A percentile compares a stretch with the other conserved stretches of the same genome.
phyloP scores from a whole-genome alignment of 169 alveolate genomes.

The Eimeria acervulina region DNA sequence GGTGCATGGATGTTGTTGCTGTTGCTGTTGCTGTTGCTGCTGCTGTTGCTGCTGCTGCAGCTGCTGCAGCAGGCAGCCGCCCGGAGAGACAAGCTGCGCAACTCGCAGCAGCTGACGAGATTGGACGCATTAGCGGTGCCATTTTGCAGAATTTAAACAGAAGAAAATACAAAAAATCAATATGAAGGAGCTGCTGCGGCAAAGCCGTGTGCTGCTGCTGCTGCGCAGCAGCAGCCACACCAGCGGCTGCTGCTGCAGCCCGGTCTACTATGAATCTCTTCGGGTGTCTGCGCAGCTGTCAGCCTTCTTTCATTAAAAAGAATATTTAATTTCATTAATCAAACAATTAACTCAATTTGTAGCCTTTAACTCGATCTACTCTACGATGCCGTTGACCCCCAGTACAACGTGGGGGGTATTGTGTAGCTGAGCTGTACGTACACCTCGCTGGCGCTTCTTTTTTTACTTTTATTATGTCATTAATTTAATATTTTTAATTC shows the following conservation, averaged over 20 bases:
- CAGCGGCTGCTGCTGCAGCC: conserved; percentile 11
- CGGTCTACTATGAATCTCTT: not conserved
- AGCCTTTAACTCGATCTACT: too few relatives aligned
- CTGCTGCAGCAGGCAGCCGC: conserved; percentile 26
- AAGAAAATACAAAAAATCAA: not conserved
- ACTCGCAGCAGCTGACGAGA: conserved; percentile 15
- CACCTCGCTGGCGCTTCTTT: not conserved
- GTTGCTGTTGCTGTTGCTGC: conserved; percentile 52
- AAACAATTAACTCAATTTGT: too few relatives aligned
- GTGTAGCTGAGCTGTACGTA: not conserved
- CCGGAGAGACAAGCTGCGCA: conserved; percentile 7
- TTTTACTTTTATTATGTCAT: not conserved
- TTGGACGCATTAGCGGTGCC: not conserved
- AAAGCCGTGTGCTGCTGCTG: not conserved
- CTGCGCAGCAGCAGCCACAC: conserved; percentile 23
- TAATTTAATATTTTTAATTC: not conserved
- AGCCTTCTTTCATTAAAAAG: not conserved
- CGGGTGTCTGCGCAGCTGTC: not conserved
- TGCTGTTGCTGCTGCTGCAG: conserved; percentile 33
- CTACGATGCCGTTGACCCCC: too few relatives aligned
- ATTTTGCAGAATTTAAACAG: not conserved
- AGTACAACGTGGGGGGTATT: too few relatives aligned
- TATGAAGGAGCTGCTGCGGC: not conserved
- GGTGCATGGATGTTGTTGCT: not conserved
- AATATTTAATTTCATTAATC: not conserved